phyloP scores from a whole-genome alignment of 345 rosid genomes.

The Boechera divaricarpa region DNA sequence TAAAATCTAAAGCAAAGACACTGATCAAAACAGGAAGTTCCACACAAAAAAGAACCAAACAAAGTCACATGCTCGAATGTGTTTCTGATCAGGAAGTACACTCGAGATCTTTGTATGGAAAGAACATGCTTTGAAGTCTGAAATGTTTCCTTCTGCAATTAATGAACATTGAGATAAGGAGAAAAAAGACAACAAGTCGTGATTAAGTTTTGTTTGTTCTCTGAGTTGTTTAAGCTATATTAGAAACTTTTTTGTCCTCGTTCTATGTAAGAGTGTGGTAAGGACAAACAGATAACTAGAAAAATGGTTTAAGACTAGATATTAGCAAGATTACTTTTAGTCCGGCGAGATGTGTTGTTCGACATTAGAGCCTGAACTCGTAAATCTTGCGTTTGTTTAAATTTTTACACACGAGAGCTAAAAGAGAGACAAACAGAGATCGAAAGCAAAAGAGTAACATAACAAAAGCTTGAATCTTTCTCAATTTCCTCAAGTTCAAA shows the following conservation, averaged over 20 bases:
- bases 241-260: not conserved
- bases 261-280: not conserved
- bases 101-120: conserved; percentile 6
- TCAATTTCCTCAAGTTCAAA: not conserved
- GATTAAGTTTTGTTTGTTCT: not conserved
- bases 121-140: not conserved
- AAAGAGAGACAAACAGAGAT: not conserved
- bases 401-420: too few relatives aligned
- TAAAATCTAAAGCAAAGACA: not conserved
- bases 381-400: not conserved
- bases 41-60: not conserved
- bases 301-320: too few relatives aligned
- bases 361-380: not conserved
- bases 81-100: not conserved
- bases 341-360: too few relatives aligned
- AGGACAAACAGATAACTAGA: not conserved
- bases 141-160: not conserved
- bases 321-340: too few relatives aligned
- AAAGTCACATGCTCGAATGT: conserved; percentile 12
- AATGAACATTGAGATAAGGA: not conserved
- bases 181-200: not conserved
- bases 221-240: not conserved
- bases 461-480: not conserved
- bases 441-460: not conserved
- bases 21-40: not conserved